Base-by-base conservation (phyloP, 208 protist genomes). In the Leishmania turanica region DNA sequence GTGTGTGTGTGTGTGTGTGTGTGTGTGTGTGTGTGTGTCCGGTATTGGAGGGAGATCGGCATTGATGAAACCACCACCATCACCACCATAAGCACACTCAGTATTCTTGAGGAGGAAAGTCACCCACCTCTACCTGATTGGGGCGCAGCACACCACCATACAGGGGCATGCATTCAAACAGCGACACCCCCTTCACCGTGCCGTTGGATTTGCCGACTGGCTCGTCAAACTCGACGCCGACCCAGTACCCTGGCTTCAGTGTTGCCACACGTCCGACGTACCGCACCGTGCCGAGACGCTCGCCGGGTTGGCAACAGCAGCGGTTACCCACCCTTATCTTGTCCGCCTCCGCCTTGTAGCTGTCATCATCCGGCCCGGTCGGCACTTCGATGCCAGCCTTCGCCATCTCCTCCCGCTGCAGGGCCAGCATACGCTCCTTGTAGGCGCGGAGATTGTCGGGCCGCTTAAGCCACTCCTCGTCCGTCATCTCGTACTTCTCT, bases 171-270 rank as follows among this genome's bases (percentile, higher is more conserved):
- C 96, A 98, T 70, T 90, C 81, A 81, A 99, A 99, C 47, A 98
- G 95, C 65, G 77, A 73, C 37, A 87, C 88, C 7, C 95, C 96
- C 81, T 99, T 99, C 34, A 98, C 95, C 24, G 88, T 88, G 45
- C 98, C 98, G 82, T 99, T 91, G 34, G 96, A 96, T 77, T 99
- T 99, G 27, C 98, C 98, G 3, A 98, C 87, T 56, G 98, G 98
- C 83, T 99, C 95, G 77, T 99, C 98, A 45, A 99, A 98, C 84
- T 97, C 85, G 9, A 99, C 93, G 75, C 96, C 96, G 66, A 98
- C 77, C 95, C 95, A 98, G 79, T 91, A 98, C 11, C 96, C 96
- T 15, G 89, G 90, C 87, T 96, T 97, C 74, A 98, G 87, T 76
- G 84, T 60, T 5, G 89, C 87, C 13, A 97, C 87, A 40, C 94